phyloP scores from a whole-genome alignment of 1,284 basidiomycete species.

The Cutaneotrichosporon daszewskae region DNA sequence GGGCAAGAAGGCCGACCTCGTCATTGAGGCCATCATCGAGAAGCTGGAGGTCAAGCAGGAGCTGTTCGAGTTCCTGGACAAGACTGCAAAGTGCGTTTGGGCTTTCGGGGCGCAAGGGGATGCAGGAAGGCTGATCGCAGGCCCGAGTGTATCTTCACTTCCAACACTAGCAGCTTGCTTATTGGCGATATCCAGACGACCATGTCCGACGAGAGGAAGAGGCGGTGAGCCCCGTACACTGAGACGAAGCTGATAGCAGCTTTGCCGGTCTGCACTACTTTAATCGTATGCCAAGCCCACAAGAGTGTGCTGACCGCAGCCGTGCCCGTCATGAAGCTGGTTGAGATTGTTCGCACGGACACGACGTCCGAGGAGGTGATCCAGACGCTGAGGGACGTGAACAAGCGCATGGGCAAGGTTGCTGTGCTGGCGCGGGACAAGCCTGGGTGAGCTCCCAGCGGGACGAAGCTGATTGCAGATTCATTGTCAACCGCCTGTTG shows the following conservation, averaged over 20 bases:
- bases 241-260: no score
- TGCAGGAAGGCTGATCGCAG: constrained; percentile 10
- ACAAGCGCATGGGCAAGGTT: constrained; percentile 52
- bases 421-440: constrained; percentile 55
- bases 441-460: constrained; percentile 39
- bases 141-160: constrained; percentile 49
- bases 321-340: constrained; percentile 54
- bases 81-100: constrained; percentile 48
- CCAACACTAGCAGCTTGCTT: constrained; percentile 54
- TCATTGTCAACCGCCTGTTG: constrained; percentile 54
- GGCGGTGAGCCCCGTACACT: no score
- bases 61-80: constrained; percentile 53
- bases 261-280: constrained; percentile 56
- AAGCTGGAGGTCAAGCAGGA: constrained; percentile 54
- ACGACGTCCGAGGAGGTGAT: constrained; percentile 50
- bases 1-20: constrained; percentile 52
- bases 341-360: constrained; percentile 54
- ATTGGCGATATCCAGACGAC: constrained; percentile 51
- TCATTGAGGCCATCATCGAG: constrained; percentile 58
- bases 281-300: constrained; percentile 37
- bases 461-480: constrained; percentile 20
- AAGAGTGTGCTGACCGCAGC: constrained; percentile 13
- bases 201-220: constrained; percentile 37
- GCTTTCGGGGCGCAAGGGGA: no score
- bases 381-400: constrained; percentile 50